Percentiles rank a stretch among this genome's conserved stretches.
Evolutionary conservation across 2,329 filamentous ascomycete species (phyloP).

Genomic region (Colletotrichum sp.): DNA sequence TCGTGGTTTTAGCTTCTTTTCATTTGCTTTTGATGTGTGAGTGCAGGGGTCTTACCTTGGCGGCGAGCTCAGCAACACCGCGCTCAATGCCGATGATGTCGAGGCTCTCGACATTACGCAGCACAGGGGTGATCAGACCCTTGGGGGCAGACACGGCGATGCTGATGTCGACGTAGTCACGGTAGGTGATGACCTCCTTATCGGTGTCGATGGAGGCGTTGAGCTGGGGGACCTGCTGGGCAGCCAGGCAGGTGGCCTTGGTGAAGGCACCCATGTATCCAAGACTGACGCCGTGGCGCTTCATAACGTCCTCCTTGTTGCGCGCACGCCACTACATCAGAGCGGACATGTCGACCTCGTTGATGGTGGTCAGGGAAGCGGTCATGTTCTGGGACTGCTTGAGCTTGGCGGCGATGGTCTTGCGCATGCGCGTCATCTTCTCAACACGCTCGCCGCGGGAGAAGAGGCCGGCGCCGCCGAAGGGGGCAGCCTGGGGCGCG

Average conservation of each 20-base stretch:
- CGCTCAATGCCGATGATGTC: conserved; percentile 44
- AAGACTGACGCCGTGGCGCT: conserved; percentile 44
- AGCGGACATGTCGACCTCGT: conserved; percentile 58
- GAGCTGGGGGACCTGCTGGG: conserved; percentile 71
- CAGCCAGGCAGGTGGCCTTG: conserved; percentile 72
- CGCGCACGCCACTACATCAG: conserved; percentile 69
- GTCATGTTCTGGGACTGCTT: conserved; percentile 71
- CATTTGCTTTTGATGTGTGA: too few species aligned
- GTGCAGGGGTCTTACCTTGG: conserved; percentile 58
- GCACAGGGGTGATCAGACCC: conserved; percentile 77
- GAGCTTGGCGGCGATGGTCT: conserved; percentile 73
- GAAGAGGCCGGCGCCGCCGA: conserved; percentile 8
- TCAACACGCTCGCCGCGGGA: conserved; percentile 23
- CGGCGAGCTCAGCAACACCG: conserved; percentile 67
- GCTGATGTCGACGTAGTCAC: conserved; percentile 75
- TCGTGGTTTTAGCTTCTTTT: neutral
- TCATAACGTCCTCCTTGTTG: conserved; percentile 59
- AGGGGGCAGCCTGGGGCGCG: neutral
- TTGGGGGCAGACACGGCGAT: conserved; percentile 75
- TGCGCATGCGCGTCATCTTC: conserved; percentile 70
- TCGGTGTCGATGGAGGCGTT: conserved; percentile 66
- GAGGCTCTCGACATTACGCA: conserved; percentile 66
- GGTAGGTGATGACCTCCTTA: conserved; percentile 60
- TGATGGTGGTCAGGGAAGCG: conserved; percentile 71
- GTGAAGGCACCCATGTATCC: conserved; percentile 80